Evolutionary conservation across 805 yeast genomes (phyloP).

Genomic region (Saturnispora kantuleensis): DNA sequence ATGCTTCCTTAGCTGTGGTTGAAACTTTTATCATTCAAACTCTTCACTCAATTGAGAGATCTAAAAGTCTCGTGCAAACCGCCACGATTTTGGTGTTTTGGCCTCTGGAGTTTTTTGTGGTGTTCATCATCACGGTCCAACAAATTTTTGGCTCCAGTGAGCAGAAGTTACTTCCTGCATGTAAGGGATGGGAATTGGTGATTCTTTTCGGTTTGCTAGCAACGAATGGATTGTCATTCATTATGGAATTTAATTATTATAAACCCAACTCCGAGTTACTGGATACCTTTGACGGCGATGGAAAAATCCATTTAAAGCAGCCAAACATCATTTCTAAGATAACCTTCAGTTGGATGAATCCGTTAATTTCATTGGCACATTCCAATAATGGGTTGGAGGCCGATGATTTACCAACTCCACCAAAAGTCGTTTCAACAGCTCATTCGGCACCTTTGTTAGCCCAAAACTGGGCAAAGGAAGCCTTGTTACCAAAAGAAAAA

Average conservation of each 20-base stretch:
- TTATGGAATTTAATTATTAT: conserved; percentile 29
- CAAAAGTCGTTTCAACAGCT: conserved; percentile 28
- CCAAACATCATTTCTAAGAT: conserved; percentile 65
- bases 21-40: conserved; percentile 28
- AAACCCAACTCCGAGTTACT: conserved; percentile 32
- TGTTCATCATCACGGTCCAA: conserved; percentile 15
- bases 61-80: conserved; percentile 29
- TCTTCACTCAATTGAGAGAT: conserved; percentile 35
- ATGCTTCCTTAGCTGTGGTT: conserved; percentile 10
- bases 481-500: conserved; percentile 3
- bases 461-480: conserved; percentile 25
- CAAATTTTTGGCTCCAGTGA: conserved; percentile 23
- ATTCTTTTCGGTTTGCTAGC: conserved; percentile 24
- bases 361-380: conserved; percentile 65
- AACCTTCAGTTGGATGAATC: conserved; percentile 88
- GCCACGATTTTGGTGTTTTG: conserved; percentile 34
- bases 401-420: conserved; percentile 34
- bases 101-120: conserved; percentile 22
- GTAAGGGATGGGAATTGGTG: conserved; percentile 6
- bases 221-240: conserved; percentile 27
- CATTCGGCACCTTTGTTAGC: conserved; percentile 24
- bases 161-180: conserved; percentile 11
- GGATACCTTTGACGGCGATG: conserved; percentile 12
- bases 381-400: conserved; percentile 26
- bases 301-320: conserved; percentile 17